Conservation (phyloP, 345 rosid species). For the Camelina hispida region DNA sequence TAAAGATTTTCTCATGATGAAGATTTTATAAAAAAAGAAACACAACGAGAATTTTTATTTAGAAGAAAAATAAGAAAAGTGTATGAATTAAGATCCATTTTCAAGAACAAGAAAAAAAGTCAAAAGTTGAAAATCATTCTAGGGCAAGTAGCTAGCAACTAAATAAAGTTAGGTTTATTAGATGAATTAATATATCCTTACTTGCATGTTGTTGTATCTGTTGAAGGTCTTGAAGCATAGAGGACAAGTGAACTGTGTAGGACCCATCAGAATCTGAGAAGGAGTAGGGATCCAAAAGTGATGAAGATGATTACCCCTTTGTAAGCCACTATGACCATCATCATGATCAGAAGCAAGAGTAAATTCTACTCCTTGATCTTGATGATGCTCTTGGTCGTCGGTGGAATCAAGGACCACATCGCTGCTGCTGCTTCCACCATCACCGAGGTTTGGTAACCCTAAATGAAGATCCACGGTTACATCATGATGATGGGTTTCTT, state of each 20-base stretch:
- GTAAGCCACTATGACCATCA: slow-evolving; percentile 43
- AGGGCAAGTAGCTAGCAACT: slow-evolving; percentile 15
- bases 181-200: slow-evolving; percentile 33
- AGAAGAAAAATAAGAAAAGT: neutral
- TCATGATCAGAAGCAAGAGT: slow-evolving; percentile 47
- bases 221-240: slow-evolving; percentile 99
- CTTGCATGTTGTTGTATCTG: slow-evolving; percentile 99
- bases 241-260: slow-evolving; percentile 97
- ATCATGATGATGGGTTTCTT: slow-evolving; percentile 46
- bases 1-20: slow-evolving; percentile 32
- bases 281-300: slow-evolving; percentile 99
- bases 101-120: slow-evolving; percentile 27
- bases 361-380: slow-evolving; percentile 58
- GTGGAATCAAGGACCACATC: slow-evolving; percentile 33
- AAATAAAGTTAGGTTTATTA: slow-evolving; percentile 28
- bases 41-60: neutral
- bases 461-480: slow-evolving; percentile 84
- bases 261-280: slow-evolving; percentile 95
- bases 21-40: neutral
- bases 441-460: slow-evolving; percentile 67
- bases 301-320: slow-evolving; percentile 79
- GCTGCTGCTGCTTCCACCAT: slow-evolving; percentile 41
- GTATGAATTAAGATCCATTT: slow-evolving; percentile 1
- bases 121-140: slow-evolving; percentile 32
- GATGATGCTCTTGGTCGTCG: slow-evolving; percentile 32